Percentiles rank a stretch among this genome's conserved stretches.
Conservation (phyloP, 805 yeast species). For the Ogataea nonfermentans region DNA sequence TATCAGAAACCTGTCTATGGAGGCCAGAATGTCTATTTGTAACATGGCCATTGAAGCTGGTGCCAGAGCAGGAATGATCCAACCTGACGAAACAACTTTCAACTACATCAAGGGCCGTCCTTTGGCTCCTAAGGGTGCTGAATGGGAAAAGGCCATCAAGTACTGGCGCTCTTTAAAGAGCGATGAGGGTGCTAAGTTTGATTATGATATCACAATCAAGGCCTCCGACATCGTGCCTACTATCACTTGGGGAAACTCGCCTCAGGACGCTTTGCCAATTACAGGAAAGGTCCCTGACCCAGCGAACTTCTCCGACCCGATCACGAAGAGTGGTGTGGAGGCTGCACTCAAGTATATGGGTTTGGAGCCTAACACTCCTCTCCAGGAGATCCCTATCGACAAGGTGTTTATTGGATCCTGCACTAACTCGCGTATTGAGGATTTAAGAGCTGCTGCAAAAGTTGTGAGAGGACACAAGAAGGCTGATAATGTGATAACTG, state of each 20-base stretch:
- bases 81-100: conserved; percentile 88
- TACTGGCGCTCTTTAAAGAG: conserved; percentile 90
- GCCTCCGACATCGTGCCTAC: conserved; percentile 91
- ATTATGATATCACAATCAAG: conserved; percentile 73
- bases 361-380: conserved; percentile 74
- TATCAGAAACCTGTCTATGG: conserved; percentile 86
- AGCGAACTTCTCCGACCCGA: conserved; percentile 63
- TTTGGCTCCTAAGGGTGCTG: conserved; percentile 87
- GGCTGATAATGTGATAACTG: conserved; percentile 77
- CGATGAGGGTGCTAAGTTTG: conserved; percentile 89
- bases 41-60: conserved; percentile 99
- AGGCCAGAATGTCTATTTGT: conserved; percentile 99
- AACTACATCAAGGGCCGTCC: conserved; percentile 92
- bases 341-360: conserved; percentile 95
- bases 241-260: conserved; percentile 99
- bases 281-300: conserved; percentile 93
- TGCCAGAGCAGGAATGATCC: conserved; percentile 99
- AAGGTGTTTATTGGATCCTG: conserved; percentile 98
- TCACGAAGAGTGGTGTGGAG: conserved; percentile 78
- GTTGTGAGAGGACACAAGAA: conserved; percentile 88
- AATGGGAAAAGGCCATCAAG: conserved; percentile 90
- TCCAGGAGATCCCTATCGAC: conserved; percentile 74
- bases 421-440: conserved; percentile 97
- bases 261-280: conserved; percentile 97
- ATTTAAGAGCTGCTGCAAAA: conserved; percentile 90